Base-by-base conservation (phyloP, 257 asterid genomes). In the Salvia hispanica region DNA sequence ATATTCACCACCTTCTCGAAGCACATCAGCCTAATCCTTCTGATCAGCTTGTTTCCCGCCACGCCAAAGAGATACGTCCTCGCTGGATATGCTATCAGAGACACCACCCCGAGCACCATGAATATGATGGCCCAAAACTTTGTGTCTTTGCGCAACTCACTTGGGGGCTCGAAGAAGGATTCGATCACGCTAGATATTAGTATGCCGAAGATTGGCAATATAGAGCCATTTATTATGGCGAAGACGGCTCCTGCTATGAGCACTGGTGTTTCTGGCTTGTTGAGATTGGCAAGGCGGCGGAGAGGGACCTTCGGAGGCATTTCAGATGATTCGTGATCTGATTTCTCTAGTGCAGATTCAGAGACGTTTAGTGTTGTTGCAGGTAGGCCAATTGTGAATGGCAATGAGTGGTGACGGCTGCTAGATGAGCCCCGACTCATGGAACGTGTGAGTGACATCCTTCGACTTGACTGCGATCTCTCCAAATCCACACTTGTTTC, bases 111-210 rank as follows among this genome's bases (percentile, higher is more conserved):
- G 67, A 83, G 68, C 37, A 66, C 72, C 58, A 76, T 54, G 50
- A 83, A 75, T 72, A 83, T 83, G 42, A 85, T 28, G 34, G 92
- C 82, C 89, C 92, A 83, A 21, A 83, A 79, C 62, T 58, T 70
- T 25, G 92, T 64, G 52, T 86, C 90, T 46, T 79, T 76, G 47
- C 78, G 75, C 45, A 86, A 44, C 43, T 76, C 66, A 45, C 74
- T 72, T 2, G 90, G 88, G 2, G 84, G n/a, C 67, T 80, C 77
- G 58, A 44, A 86, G 21, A 83, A 86, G 7, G 84, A 44, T 15
- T 75, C 71, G 54, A 84, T 75, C 57, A 82, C 82, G 11, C 74
- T 67, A 4, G 88, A 76, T 3, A 84, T 36, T 2, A 86, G 7
- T 64, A 86, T 69, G 3, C 88, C 90, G 43, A 55, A 84, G 44